Evolutionary conservation across 225 moss, liverwort and hornwort genomes (phyloP).

Genomic region (Pseudisothecium myosuroides): DNA sequence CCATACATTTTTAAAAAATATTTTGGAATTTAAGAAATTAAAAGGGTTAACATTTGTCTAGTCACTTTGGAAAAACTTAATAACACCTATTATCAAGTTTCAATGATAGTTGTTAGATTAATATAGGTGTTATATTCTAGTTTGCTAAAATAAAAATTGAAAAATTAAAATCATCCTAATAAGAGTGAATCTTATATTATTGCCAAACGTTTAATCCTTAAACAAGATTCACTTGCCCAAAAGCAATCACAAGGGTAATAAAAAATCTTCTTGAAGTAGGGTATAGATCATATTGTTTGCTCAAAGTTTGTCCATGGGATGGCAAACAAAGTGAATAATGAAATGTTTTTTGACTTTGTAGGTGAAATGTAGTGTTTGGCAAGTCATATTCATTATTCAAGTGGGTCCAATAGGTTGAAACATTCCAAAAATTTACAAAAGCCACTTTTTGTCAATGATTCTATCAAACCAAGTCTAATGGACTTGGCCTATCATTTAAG

Average conservation of each 20-base stretch:
- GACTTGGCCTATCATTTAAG: fast-evolving
- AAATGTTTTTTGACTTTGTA: too few relatives aligned
- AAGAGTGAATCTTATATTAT: neutral
- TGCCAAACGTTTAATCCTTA: fast-evolving
- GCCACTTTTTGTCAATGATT: fast-evolving
- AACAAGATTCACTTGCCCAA: fast-evolving
- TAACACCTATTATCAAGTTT: neutral
- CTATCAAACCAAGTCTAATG: neutral
- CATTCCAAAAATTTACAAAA: neutral
- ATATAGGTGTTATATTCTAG: neutral
- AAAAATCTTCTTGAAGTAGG: neutral
- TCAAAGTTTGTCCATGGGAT: neutral
- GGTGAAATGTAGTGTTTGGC: too few relatives aligned
- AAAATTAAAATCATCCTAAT: neutral
- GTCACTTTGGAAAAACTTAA: neutral
- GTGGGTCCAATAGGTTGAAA: neutral
- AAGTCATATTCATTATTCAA: neutral
- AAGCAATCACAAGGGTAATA: fast-evolving
- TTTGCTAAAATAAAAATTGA: too few relatives aligned
- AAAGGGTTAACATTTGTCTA: neutral
- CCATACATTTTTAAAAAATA: neutral
- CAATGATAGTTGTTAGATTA: neutral
- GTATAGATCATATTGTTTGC: fast-evolving
- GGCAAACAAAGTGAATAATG: neutral
- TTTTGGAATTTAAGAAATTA: neutral